Evolutionary conservation across 768 basidiomycete genomes (phyloP).

Genomic region (Mycena venus): DNA sequence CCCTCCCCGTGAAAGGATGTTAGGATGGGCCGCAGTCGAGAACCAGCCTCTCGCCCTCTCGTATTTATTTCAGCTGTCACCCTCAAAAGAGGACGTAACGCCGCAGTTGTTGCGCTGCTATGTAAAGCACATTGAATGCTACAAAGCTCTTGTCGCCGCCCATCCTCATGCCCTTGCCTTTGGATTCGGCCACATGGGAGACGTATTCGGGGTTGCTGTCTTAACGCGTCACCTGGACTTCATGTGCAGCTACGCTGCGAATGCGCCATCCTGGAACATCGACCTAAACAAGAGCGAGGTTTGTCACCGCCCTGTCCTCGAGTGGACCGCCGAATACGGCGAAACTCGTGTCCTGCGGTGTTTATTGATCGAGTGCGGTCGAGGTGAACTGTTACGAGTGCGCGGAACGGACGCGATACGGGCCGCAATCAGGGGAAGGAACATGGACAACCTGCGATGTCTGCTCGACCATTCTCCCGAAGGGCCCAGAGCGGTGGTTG

Average conservation of each 20-base stretch:
- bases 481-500: conserved; percentile 5
- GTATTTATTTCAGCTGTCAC: neutral
- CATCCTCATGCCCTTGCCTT: conserved; percentile 20
- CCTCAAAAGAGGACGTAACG: neutral
- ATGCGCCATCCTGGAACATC: conserved; percentile 14
- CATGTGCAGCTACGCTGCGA: conserved; percentile 1
- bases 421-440: neutral
- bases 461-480: conserved; percentile 18
- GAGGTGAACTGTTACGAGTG: neutral
- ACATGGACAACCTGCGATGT: neutral
- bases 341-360: conserved; percentile 3
- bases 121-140: neutral
- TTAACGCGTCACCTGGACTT: neutral
- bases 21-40: neutral
- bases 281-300: conserved; percentile 3
- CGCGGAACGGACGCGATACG: conserved; percentile 7
- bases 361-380: conserved; percentile 10
- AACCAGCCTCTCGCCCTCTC: neutral
- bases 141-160: conserved; percentile 11
- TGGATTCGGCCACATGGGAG: conserved; percentile 14
- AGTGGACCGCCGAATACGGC: neutral
- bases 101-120: neutral
- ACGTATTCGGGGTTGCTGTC: conserved; percentile 6
- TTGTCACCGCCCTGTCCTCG: neutral
- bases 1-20: neutral